phyloP scores from a whole-genome alignment of 768 basidiomycete species.

The Paxillus involutus region DNA sequence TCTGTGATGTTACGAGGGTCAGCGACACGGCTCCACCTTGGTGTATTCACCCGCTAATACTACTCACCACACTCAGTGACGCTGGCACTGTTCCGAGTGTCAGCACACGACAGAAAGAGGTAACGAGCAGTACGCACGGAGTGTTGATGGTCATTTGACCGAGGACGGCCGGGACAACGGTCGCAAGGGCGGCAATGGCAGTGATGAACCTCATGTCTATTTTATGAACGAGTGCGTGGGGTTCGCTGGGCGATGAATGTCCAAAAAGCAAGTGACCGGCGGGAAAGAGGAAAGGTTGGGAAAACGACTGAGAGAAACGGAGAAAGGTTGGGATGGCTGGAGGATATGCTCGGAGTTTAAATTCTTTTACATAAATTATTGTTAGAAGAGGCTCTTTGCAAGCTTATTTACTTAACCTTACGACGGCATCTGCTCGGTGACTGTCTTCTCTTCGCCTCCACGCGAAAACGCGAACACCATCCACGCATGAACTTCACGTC shows the following conservation, averaged over 20 bases:
- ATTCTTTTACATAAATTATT: slow-evolving; percentile 11
- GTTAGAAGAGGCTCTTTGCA: not conserved
- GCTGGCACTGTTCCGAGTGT: slow-evolving; percentile 28
- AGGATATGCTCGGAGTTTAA: slow-evolving; percentile 29
- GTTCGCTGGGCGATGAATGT: slow-evolving; percentile 5
- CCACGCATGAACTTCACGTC: too few species aligned
- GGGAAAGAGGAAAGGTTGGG: not conserved
- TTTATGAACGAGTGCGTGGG: slow-evolving; percentile 18
- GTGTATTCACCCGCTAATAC: not conserved
- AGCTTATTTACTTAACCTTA: too few species aligned
- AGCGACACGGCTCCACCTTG: not conserved
- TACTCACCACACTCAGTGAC: slow-evolving; percentile 53
- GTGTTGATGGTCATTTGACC: slow-evolving; percentile 60
- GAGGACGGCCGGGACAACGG: slow-evolving; percentile 34
- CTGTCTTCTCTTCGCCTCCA: too few species aligned
- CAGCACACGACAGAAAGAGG: not conserved
- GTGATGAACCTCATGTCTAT: slow-evolving; percentile 37
- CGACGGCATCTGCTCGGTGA: too few species aligned
- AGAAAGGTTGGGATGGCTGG: too few species aligned
- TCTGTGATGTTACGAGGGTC: slow-evolving; percentile 38
- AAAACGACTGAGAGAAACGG: not conserved
- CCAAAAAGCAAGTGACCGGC: not conserved
- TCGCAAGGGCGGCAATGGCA: slow-evolving; percentile 29
- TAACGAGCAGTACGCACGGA: slow-evolving; percentile 47
- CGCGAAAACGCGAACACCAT: too few species aligned